phyloP scores from a whole-genome alignment of 176 grass and related monocot species.

The Hordeum vulgare region MorexV3_pseudomolecules_assembly NC_058520.1:150352846-150353345 shows the following conservation, averaged over 20 bases:
- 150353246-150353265: neutral
- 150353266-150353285: no score
- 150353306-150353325: no score
- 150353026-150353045: neutral
- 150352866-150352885: neutral
- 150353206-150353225: neutral
- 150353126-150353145: no score
- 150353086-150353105: neutral
- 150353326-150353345: no score
- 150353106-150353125: no score
- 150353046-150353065: neutral
- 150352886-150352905: neutral
- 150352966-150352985: no score
- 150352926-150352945: neutral
- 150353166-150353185: neutral
- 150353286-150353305: no score
- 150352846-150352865: neutral
- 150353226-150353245: neutral
- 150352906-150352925: neutral
- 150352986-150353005: no score
- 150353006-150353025: neutral
- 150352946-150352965: neutral
- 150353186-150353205: neutral
- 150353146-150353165: neutral
- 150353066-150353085: neutral